Percentiles rank a stretch among this genome's conserved stretches.
phyloP scores from a whole-genome alignment of 31 red algal genomes.

The Odonthalia washingtoniensis region DNA sequence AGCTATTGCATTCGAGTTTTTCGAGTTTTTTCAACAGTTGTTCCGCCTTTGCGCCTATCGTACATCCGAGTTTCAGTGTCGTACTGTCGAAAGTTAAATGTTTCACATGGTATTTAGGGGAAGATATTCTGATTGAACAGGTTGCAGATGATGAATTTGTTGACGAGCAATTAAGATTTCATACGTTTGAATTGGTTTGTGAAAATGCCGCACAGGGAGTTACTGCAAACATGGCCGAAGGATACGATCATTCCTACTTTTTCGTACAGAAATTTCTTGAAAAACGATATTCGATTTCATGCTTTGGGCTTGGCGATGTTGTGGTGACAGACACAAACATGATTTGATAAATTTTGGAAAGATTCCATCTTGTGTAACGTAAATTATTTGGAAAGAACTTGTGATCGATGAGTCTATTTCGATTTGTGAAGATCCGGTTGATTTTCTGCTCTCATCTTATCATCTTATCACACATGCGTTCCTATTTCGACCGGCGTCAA shows the following conservation, averaged over 20 bases:
- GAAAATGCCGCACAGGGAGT: slow-evolving; percentile 74
- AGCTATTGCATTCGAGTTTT: too few relatives aligned
- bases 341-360: too few relatives aligned
- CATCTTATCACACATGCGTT: too few relatives aligned
- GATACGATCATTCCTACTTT: slow-evolving; percentile 95
- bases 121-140: slow-evolving; percentile 89
- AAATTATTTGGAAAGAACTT: too few relatives aligned
- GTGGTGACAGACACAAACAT: too few relatives aligned
- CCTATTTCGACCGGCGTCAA: too few relatives aligned
- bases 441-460: too few relatives aligned
- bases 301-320: neutral
- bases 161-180: slow-evolving; percentile 73
- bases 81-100: slow-evolving; percentile 87
- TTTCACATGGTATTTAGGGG: slow-evolving; percentile 77
- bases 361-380: too few relatives aligned
- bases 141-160: slow-evolving; percentile 85
- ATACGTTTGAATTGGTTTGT: slow-evolving; percentile 76
- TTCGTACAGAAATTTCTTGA: slow-evolving; percentile 91
- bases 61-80: slow-evolving; percentile 1
- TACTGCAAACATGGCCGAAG: slow-evolving; percentile 65
- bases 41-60: slow-evolving; percentile 52
- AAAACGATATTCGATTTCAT: slow-evolving; percentile 84
- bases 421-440: too few relatives aligned
- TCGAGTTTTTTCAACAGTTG: too few relatives aligned
- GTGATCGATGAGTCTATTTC: too few relatives aligned